Conservation (phyloP, 2,329 filamentous ascomycete genomes). For the Alternaria sp. region DNA sequence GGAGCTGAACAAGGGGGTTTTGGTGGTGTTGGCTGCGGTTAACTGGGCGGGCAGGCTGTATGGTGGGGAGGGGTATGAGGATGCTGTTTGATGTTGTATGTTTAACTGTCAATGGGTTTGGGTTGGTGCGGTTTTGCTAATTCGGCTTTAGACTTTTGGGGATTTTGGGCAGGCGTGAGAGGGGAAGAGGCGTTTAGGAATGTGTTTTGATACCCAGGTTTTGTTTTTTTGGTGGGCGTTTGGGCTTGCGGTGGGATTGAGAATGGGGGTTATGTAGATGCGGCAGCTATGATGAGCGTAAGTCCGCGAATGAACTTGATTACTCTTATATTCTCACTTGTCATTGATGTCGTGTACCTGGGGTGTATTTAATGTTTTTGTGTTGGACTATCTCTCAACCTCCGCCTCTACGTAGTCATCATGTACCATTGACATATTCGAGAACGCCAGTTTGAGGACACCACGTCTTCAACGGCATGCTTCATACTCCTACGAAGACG, state of each 20-base stretch:
- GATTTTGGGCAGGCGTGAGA: not conserved
- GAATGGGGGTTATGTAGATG: not conserved
- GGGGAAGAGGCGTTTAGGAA: not conserved
- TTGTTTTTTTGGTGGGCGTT: not conserved
- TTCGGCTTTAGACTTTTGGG: not conserved
- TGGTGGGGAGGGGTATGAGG: not conserved
- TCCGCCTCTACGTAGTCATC: not conserved
- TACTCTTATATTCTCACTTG: not conserved
- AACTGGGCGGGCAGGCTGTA: not conserved
- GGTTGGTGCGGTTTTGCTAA: not conserved
- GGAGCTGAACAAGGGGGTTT: too few species aligned
- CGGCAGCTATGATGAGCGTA: not conserved
- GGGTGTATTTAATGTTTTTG: too few species aligned
- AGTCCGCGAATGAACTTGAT: not conserved
- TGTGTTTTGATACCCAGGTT: not conserved
- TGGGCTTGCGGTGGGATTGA: not conserved
- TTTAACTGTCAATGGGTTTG: accelerated
- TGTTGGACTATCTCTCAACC: not conserved
- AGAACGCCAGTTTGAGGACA: not conserved
- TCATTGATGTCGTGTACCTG: not conserved
- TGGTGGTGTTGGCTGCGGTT: too few species aligned
- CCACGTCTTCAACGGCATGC: not conserved
- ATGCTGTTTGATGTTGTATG: not conserved
- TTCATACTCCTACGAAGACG: not conserved
- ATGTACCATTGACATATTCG: not conserved